A percentile compares a stretch with the other conserved stretches of the same genome.
Evolutionary conservation across 2,329 filamentous ascomycete species (phyloP).

Genomic region (Xylogone sp.): DNA sequence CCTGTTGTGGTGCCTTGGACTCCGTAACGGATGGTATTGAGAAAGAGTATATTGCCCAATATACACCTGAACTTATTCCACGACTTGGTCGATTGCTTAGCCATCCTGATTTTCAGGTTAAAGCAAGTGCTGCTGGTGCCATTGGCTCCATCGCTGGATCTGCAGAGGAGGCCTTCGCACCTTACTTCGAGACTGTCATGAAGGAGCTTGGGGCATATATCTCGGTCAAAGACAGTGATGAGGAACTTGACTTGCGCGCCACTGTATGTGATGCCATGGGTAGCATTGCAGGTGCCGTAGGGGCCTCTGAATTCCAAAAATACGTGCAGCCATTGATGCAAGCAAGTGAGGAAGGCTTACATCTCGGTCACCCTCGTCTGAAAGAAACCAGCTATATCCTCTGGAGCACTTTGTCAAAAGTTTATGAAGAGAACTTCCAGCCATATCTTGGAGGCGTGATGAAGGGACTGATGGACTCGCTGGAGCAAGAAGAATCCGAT

Average conservation of each 20-base stretch:
- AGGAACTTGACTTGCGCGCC: slow-evolving; percentile 84
- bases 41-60: slow-evolving; percentile 73
- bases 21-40: slow-evolving; percentile 85
- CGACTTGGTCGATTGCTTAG: slow-evolving; percentile 80
- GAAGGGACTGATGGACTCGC: slow-evolving; percentile 75
- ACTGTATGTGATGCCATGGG: slow-evolving; percentile 91
- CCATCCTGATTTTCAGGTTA: slow-evolving; percentile 84
- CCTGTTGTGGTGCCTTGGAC: slow-evolving; percentile 86
- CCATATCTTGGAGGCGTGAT: slow-evolving; percentile 76
- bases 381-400: slow-evolving; percentile 97
- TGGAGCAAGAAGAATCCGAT: slow-evolving; percentile 85
- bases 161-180: slow-evolving; percentile 76
- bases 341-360: slow-evolving; percentile 85
- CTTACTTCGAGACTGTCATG: slow-evolving; percentile 93
- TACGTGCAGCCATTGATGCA: slow-evolving; percentile 90
- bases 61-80: slow-evolving; percentile 77
- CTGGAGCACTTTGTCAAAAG: slow-evolving; percentile 91
- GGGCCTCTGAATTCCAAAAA: slow-evolving; percentile 79
- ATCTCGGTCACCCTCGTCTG: slow-evolving; percentile 83
- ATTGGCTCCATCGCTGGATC: slow-evolving; percentile 87
- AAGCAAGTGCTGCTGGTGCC: slow-evolving; percentile 83
- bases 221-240: slow-evolving; percentile 80
- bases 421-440: slow-evolving; percentile 81
- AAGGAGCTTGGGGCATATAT: slow-evolving; percentile 81
- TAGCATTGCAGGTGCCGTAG: slow-evolving; percentile 86